Evolutionary conservation across 768 basidiomycete species (phyloP), one percentile per base, ranked within the genome.

Genomic region (Panaeolus cyanescens): DNA sequence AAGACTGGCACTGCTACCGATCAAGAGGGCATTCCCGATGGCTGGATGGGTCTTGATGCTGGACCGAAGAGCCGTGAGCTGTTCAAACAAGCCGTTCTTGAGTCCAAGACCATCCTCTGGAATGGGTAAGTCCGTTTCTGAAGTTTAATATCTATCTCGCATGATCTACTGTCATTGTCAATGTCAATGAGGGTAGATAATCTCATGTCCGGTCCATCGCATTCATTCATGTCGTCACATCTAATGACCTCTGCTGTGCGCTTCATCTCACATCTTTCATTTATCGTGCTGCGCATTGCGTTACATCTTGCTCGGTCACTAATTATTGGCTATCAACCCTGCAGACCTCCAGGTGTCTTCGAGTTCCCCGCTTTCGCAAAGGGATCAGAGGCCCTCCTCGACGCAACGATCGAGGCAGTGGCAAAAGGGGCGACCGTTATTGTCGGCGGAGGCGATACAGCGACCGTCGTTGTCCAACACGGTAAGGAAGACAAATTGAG

Each of bases 81-180:
- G 58, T 99, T 90, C 82, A 83, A 82, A 39, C 67, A 86, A 62
- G 87, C 95, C 9, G 96, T 99, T 57, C 73, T 91, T 57, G 87
- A 91, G 69, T 82, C 94, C 56, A 97, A 93, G 85, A 99, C 96
- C 36, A 94, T 99, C 71, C 87, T 99, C 57, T 99, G 96, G 96
- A 95, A 95, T 67, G 92, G 92, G 92, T 90, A 65, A 71, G 83
- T 75, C 7, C 25, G 22, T 54, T 50, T 25, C 22, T 28, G 2
- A 13, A 0, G 33, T 42, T 30, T 15, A 28, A 31, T 59, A 22
- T 50, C 71, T 67, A 37, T 7, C 33, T 50, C 54, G 31, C 25
- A 33, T 30, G 19, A 32, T 62, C 45, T 56, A 33, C 28, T 33
- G 31, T 39, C 22, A 9, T 53, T 54, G 53, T 31, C 32, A 20